A percentile compares a stretch with the other conserved stretches of the same genome.
phyloP scores from a whole-genome alignment of 495 filamentous ascomycete genomes.

The Copromyces sp. region DNA sequence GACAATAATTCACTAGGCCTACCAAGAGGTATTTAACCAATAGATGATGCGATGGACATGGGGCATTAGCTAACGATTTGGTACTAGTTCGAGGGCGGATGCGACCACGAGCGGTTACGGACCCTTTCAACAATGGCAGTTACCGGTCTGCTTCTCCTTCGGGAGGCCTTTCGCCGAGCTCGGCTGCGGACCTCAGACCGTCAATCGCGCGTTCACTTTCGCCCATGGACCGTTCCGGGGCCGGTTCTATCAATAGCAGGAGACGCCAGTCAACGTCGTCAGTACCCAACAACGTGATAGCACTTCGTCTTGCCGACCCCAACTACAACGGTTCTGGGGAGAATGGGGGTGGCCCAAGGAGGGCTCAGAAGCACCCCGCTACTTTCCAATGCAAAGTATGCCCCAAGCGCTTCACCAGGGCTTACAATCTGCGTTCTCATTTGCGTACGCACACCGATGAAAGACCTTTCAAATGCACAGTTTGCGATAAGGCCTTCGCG shows the following conservation, averaged over 20 bases:
- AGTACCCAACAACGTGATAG: constrained; percentile 82
- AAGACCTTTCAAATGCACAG: constrained; percentile 86
- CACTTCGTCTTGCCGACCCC: constrained; percentile 83
- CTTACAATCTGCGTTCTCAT: constrained; percentile 87
- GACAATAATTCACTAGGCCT: constrained; percentile 76
- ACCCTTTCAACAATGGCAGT: constrained; percentile 49
- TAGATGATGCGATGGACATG: not conserved
- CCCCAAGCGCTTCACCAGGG: constrained; percentile 79
- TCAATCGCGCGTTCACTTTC: constrained; percentile 57
- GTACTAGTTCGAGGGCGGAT: constrained; percentile 10
- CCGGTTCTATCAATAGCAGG: constrained; percentile 43
- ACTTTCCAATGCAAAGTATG: constrained; percentile 82
- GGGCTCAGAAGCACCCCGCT: constrained; percentile 89
- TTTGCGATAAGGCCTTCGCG: constrained; percentile 93
- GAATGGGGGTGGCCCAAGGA: constrained; percentile 47
- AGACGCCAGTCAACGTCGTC: constrained; percentile 84
- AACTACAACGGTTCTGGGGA: constrained; percentile 51
- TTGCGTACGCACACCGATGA: constrained; percentile 88
- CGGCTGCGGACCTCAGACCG: constrained; percentile 36
- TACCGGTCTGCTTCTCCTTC: constrained; percentile 24
- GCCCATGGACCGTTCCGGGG: constrained; percentile 48
- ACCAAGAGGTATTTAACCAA: constrained; percentile 58
- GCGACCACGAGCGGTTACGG: constrained; percentile 62
- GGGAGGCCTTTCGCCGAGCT: constrained; percentile 33
- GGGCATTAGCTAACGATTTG: not conserved